phyloP scores from a whole-genome alignment of 164 flowering plant genomes.

The Euptelea pleiosperma region DNA sequence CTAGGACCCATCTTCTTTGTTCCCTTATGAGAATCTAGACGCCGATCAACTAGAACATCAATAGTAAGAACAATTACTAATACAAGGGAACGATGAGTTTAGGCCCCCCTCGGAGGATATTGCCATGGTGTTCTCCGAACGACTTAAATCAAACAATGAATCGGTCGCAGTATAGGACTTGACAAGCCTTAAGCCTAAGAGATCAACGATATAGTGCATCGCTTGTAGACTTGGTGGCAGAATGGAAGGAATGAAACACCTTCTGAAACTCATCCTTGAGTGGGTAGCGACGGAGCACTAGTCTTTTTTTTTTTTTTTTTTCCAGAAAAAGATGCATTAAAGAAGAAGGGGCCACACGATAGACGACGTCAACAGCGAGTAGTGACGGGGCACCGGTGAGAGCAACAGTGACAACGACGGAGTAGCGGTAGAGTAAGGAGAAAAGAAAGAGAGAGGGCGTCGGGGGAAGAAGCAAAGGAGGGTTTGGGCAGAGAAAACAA shows the following conservation, averaged over 20 bases:
- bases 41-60: constrained; percentile 5
- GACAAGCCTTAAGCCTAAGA: constrained; percentile 72
- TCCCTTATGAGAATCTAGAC: constrained; percentile 33
- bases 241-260: constrained; percentile 72
- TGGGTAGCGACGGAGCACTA: constrained; percentile 89
- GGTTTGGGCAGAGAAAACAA: too few relatives aligned
- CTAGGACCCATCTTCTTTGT: too few relatives aligned
- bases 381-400: too few relatives aligned
- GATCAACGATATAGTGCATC: constrained; percentile 83
- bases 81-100: not conserved
- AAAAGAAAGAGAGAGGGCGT: too few relatives aligned
- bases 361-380: too few relatives aligned
- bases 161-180: constrained; percentile 79
- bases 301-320: too few relatives aligned
- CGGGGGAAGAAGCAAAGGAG: too few relatives aligned
- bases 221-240: constrained; percentile 66
- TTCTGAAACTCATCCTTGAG: constrained; percentile 75
- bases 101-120: constrained; percentile 47
- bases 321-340: constrained; percentile 46
- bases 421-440: too few relatives aligned
- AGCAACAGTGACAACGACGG: too few relatives aligned
- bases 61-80: not conserved
- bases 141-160: constrained; percentile 85
- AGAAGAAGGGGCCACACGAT: constrained; percentile 20
- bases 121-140: constrained; percentile 77